Percentiles rank a stretch among this genome's conserved stretches.
Conservation (phyloP, 495 filamentous ascomycete species). For the Bacidia rubella region DNA sequence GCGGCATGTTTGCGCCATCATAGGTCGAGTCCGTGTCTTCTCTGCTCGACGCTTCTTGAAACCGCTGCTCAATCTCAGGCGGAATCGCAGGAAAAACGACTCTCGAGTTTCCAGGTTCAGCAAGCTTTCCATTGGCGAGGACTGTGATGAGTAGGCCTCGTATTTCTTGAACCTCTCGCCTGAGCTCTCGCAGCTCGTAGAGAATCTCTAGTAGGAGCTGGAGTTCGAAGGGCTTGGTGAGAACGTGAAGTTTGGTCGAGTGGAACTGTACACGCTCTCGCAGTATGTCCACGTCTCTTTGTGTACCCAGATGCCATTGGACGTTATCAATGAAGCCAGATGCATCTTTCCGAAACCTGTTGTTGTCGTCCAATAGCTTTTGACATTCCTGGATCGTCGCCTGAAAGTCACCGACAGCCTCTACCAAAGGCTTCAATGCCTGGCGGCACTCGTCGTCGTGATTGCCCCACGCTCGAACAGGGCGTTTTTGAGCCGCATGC, state of each 20-base stretch:
- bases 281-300: constrained; percentile 14
- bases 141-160: constrained; percentile 7
- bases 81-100: constrained; percentile 6
- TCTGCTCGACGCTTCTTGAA: background rate
- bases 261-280: constrained; percentile 15
- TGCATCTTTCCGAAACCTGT: constrained; percentile 2
- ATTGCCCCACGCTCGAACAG: constrained; percentile 12
- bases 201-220: constrained; percentile 13
- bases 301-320: constrained; percentile 8
- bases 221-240: constrained; percentile 16
- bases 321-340: constrained; percentile 15
- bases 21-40: constrained; percentile 2
- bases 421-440: constrained; percentile 5
- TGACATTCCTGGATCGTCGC: constrained; percentile 15
- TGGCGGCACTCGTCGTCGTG: constrained; percentile 6
- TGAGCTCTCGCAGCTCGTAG: constrained; percentile 11
- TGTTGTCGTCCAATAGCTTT: constrained; percentile 6
- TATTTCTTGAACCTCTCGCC: constrained; percentile 10
- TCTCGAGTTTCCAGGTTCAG: background rate
- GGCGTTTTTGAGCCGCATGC: constrained; percentile 11
- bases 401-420: constrained; percentile 15
- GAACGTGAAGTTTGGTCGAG: constrained; percentile 10
- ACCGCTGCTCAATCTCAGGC: constrained; percentile 1
- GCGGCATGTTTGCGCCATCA: background rate
- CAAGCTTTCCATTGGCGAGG: background rate